Conservation (phyloP, 768 basidiomycete genomes). For the Boletus sp. region DNA sequence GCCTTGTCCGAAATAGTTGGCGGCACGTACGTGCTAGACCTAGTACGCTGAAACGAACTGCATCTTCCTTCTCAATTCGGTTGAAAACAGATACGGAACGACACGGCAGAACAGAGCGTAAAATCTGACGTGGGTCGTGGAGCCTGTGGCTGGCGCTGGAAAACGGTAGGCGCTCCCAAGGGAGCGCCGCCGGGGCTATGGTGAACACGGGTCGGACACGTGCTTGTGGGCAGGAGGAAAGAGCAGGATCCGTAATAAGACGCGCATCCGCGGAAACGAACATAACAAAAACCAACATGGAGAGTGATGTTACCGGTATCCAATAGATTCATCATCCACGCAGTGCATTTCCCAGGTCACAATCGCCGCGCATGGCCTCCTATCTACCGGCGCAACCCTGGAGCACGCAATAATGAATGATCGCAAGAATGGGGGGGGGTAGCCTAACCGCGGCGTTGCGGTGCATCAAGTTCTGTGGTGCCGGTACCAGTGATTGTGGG, state of each 20-base stretch:
- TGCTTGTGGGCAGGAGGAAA: constrained; percentile 14
- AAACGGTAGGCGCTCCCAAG: neutral
- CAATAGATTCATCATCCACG: neutral
- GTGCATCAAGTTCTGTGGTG: neutral
- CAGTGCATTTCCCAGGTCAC: neutral
- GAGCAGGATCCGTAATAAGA: neutral
- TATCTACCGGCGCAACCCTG: constrained; percentile 10
- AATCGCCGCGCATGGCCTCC: constrained; percentile 1
- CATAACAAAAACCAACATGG: neutral
- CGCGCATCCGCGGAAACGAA: constrained; percentile 7
- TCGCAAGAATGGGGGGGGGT: neutral
- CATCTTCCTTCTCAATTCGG: neutral
- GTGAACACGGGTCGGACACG: constrained; percentile 14
- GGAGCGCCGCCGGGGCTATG: neutral
- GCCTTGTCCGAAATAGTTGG: constrained; percentile 3
- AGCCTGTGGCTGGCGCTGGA: neutral
- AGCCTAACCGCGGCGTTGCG: constrained; percentile 5
- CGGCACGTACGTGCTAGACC: constrained; percentile 12
- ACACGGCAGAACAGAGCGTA: neutral
- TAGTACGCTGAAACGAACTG: neutral
- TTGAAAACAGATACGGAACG: neutral
- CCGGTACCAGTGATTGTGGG: neutral
- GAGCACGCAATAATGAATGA: neutral
- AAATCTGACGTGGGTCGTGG: neutral
- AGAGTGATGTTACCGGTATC: neutral